These are phyloP conservation scores for Phellopilus nigrolimitatus DNA, from an alignment of 1,284 basidiomycete species.

Conservation along the genomic window DNA sequence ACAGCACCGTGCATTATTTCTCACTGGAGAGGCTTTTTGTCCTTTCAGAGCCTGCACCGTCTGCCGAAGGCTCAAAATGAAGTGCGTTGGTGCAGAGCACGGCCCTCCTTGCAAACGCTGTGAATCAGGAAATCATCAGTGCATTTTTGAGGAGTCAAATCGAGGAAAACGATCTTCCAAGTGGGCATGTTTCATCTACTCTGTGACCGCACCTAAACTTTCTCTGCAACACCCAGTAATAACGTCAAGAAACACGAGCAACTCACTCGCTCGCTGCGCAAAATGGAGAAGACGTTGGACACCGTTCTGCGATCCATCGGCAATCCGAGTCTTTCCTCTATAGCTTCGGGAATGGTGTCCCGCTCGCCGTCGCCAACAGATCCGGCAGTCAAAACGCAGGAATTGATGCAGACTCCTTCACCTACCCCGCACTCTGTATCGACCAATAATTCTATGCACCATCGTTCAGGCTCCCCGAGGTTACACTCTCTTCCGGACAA, in stretches of 20 bases:
- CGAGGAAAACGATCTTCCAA: conserved; percentile 89
- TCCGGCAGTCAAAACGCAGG: conserved; percentile 52
- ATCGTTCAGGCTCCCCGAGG: conserved; percentile 56
- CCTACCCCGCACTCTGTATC: conserved; percentile 37
- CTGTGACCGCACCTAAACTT: conserved; percentile 10
- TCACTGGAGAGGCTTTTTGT: neutral
- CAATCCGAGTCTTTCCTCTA: conserved; percentile 56
- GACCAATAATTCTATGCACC: conserved; percentile 23
- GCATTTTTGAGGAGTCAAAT: conserved; percentile 93
- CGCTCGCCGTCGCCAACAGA: conserved; percentile 70
- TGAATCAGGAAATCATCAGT: conserved; percentile 78
- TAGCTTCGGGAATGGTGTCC: conserved; percentile 73
- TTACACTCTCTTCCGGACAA: conserved; percentile 90
- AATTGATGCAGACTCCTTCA: conserved; percentile 54
- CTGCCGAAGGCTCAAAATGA: conserved; percentile 97
- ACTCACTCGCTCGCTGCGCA: conserved; percentile 80
- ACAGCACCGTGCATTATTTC: conserved; percentile 16
- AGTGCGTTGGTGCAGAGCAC: conserved; percentile 91
- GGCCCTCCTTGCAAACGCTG: conserved; percentile 90
- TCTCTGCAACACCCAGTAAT: conserved; percentile 28
- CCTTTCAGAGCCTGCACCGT: conserved; percentile 80
- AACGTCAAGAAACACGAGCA: conserved; percentile 79
- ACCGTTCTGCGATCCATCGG: conserved; percentile 81
- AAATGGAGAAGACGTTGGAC: conserved; percentile 91
- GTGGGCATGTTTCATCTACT: conserved; percentile 37